Evolutionary conservation across 345 rosid species (phyloP), one percentile per base, ranked within the genome.

Genomic region (Boechera retrofracta): DNA sequence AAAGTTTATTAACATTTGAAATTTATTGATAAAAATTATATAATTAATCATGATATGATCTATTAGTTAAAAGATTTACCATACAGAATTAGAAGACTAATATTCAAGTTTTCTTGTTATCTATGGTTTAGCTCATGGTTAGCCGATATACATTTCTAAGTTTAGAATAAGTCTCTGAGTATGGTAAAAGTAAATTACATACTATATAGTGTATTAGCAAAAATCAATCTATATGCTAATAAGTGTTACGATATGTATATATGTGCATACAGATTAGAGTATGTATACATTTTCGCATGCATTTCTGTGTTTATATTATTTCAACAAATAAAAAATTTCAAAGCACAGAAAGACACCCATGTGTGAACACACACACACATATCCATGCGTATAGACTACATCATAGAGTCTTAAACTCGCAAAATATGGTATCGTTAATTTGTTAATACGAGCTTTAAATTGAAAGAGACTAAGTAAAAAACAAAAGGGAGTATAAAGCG

Each of bases 271-370:
- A n/a, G 51, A 45, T 52, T 21, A 21, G 1, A 10, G 13, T 4
- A 10, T 21, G 35, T 56, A 39, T 38, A 24, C 10, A 63, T 13
- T 10, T 28, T 15, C 7, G 51, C 42, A 33, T 66, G 58, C 42
- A 66, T 49, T 66, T 66, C 6, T 49, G 52, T 61, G 39, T 72
- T 51, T 44, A 64, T 15, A 7, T 5, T 11, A 10, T 61, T 21
- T 32, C 39, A 31, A 56, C 18, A 31, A 13, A 32, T 54, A 26
- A 54, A 11, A 10, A 39, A 41, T 10, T 11, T 41, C 21, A 51
- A 49, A 72, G 69, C 32, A 36, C n/a, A 36, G 13, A 52, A 62
- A 72, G 52, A 29, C 45, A 72, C 9, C 52, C 61, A 49, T 72
- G 60, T 65, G 28, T 47, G 7, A 33, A 55, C 49, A 45, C 51